phyloP scores from a whole-genome alignment of 768 basidiomycete genomes.

The Coprinopsis sp. region DNA sequence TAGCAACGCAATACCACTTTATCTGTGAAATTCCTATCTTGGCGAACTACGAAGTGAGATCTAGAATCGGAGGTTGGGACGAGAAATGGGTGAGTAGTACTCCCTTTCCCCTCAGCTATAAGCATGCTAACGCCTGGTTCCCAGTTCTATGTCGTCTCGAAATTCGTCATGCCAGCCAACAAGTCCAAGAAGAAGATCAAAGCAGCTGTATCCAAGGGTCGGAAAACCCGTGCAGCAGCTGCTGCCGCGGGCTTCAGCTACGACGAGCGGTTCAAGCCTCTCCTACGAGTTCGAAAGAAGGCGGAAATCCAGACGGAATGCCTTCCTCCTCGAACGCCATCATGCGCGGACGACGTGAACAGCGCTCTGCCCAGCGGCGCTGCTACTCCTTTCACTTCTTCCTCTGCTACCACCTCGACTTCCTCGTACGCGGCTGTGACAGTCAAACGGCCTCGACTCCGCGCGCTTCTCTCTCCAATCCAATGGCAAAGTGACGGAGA shows the following conservation, averaged over 20 bases:
- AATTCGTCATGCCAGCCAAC: slow-evolving; percentile 40
- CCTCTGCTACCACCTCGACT: too few relatives aligned
- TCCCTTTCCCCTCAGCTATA: not conserved
- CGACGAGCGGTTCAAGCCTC: too few relatives aligned
- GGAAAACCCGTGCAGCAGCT: not conserved
- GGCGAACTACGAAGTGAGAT: slow-evolving; percentile 54
- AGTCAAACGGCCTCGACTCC: not conserved
- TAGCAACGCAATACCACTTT: slow-evolving; percentile 66
- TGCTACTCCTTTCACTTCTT: not conserved
- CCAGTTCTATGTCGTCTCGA: slow-evolving; percentile 60
- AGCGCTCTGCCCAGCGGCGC: not conserved
- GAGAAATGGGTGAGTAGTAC: slow-evolving; percentile 66
- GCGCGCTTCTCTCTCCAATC: too few relatives aligned
- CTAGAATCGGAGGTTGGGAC: slow-evolving; percentile 61
- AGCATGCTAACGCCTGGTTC: not conserved
- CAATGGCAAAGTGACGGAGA: too few relatives aligned
- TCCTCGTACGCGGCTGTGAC: not conserved
- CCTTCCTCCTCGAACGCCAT: not conserved
- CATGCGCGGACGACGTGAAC: not conserved
- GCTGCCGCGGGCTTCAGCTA: too few relatives aligned
- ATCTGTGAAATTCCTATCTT: slow-evolving; percentile 68
- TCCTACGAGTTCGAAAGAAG: too few relatives aligned
- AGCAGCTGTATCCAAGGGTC: not conserved
- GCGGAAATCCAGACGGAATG: not conserved
- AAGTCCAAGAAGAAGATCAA: slow-evolving; percentile 7